These are phyloP conservation scores for Margaritispora aquatica DNA, from an alignment of 495 filamentous ascomycete genomes.

Conservation along the genomic window DNA sequence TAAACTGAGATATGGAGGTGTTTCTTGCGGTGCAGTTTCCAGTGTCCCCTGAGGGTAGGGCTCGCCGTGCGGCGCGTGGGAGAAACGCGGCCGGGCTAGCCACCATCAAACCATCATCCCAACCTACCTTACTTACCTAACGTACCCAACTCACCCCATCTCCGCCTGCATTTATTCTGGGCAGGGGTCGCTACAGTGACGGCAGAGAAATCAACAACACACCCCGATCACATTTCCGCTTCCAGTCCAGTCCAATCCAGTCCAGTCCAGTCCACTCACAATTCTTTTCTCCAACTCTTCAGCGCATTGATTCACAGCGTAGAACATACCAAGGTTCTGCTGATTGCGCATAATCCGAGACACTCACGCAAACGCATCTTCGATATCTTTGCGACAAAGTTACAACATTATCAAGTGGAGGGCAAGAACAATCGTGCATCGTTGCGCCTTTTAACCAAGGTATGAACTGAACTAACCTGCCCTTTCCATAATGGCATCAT, in stretches of 20 bases:
- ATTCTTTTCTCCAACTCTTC: not conserved
- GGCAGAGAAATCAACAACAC: slow-evolving; percentile 21
- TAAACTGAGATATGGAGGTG: not conserved
- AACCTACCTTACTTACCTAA: no score
- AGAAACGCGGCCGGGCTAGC: not conserved
- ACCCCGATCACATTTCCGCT: slow-evolving; percentile 5
- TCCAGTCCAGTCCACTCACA: no score
- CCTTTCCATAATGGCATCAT: not conserved
- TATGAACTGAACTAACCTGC: slow-evolving; percentile 2
- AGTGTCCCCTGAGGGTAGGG: not conserved
- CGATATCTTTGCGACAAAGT: not conserved
- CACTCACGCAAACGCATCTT: not conserved
- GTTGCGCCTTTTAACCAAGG: slow-evolving; percentile 13
- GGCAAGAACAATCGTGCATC: not conserved
- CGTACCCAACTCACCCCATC: not conserved
- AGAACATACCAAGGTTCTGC: not conserved
- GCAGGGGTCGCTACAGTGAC: slow-evolving; percentile 21
- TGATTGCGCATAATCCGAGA: not conserved
- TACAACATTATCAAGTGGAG: not conserved
- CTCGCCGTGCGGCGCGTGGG: not conserved
- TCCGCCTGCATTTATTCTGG: not conserved
- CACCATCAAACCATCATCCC: no score
- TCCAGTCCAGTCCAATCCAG: no score
- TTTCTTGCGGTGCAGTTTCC: slow-evolving; percentile 1
- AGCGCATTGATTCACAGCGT: not conserved